These are phyloP conservation scores for Daedaleopsis sinensis DNA, from an alignment of 768 basidiomycete genomes.

Conservation along the genomic window DNA sequence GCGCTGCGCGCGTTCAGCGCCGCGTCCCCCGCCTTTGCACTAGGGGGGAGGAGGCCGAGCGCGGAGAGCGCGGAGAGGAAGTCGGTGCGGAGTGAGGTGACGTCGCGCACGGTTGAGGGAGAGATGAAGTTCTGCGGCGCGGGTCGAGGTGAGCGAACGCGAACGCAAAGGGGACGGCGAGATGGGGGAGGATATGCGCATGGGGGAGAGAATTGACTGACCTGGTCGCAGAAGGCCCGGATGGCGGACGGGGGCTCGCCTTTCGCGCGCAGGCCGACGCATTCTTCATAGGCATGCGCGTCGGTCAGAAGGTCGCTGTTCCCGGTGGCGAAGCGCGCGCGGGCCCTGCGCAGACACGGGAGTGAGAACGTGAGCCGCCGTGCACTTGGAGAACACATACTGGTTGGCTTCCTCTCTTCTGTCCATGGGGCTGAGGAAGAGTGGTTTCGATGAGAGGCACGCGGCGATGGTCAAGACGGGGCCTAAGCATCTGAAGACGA, in stretches of 20 bases:
- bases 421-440: constrained; percentile 83
- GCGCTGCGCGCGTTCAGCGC: constrained; percentile 65
- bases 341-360: constrained; percentile 53
- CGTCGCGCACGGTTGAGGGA: constrained; percentile 68
- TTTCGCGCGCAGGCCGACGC: constrained; percentile 50
- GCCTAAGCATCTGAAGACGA: constrained; percentile 81
- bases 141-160: too few species aligned
- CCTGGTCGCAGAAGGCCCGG: constrained; percentile 73
- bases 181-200: too few species aligned
- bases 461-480: constrained; percentile 85
- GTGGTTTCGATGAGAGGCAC: constrained; percentile 81
- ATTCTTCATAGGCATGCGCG: constrained; percentile 72
- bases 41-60: constrained; percentile 66
- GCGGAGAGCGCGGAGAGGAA: constrained; percentile 70
- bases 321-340: constrained; percentile 64
- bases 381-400: constrained; percentile 42
- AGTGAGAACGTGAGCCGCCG: neutral
- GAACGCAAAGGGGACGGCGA: too few species aligned
- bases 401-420: constrained; percentile 77
- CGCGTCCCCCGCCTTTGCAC: constrained; percentile 47
- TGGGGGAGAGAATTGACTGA: constrained; percentile 24
- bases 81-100: constrained; percentile 76
- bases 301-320: constrained; percentile 89
- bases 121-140: constrained; percentile 80
- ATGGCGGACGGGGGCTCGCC: constrained; percentile 50